Percentiles rank a stretch among this genome's conserved stretches.
These are phyloP conservation scores for Torulaspora quercuum DNA, from an alignment of 805 yeast genomes.

Conservation along the genomic window DNA sequence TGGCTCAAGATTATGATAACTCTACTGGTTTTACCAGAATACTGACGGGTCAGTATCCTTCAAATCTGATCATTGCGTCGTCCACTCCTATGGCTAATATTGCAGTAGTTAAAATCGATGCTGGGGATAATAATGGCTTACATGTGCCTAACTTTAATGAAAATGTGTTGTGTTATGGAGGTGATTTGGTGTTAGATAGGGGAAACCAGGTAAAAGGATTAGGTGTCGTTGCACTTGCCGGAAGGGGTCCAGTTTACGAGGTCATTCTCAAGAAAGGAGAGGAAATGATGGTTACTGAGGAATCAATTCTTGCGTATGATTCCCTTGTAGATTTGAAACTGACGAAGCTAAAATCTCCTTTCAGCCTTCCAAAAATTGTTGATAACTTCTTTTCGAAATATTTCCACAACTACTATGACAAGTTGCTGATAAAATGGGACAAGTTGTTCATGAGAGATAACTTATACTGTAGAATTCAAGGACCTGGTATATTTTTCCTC, in stretches of 20 bases:
- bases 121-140: conserved; percentile 23
- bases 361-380: conserved; percentile 11
- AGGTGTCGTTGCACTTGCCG: conserved; percentile 34
- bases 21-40: conserved; percentile 16
- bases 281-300: conserved; percentile 24
- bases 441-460: conserved; percentile 20
- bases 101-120: conserved; percentile 24
- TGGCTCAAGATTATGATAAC: conserved; percentile 14
- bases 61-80: conserved; percentile 31
- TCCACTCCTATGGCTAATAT: conserved; percentile 30
- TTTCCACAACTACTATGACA: conserved; percentile 13
- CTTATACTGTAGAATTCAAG: conserved; percentile 27
- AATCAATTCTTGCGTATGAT: conserved; percentile 23
- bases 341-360: conserved; percentile 8
- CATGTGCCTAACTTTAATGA: conserved; percentile 23
- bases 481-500: conserved; percentile 34
- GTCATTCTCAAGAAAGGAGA: conserved; percentile 27
- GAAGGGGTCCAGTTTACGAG: conserved; percentile 32
- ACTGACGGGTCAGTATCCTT: conserved; percentile 24
- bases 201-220: conserved; percentile 23
- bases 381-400: conserved; percentile 8
- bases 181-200: conserved; percentile 19
- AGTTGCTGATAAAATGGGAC: conserved; percentile 14
- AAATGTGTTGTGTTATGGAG: conserved; percentile 27
- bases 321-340: conserved; percentile 12